These are phyloP conservation scores for Moringa oleifera DNA, from an alignment of 345 rosid species.

Conservation along the genomic window DNA sequence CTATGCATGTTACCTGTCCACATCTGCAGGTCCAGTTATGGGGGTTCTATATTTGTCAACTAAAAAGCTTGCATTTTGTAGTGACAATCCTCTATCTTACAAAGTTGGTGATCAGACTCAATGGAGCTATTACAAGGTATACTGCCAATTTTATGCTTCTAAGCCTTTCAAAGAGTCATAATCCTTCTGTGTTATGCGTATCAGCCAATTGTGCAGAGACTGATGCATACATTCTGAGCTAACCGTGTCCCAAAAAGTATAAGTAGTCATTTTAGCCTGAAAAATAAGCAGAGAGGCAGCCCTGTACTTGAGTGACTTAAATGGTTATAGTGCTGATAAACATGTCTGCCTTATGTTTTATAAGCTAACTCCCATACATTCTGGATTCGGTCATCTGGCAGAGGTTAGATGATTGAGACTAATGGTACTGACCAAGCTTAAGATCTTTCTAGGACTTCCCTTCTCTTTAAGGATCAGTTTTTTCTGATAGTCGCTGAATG, in stretches of 20 bases:
- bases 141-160: not conserved
- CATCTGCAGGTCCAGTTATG: constrained; percentile 97
- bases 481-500: not conserved
- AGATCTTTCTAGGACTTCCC: too few species aligned
- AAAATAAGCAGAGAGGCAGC: too few species aligned
- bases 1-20: constrained; percentile 87
- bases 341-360: too few species aligned
- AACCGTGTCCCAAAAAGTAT: too few species aligned
- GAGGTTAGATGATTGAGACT: too few species aligned
- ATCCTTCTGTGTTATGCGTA: not conserved
- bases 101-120: constrained; percentile 61
- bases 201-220: not conserved
- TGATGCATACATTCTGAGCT: not conserved
- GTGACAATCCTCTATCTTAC: constrained; percentile 81
- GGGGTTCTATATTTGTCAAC: constrained; percentile 81
- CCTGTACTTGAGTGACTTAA: too few species aligned
- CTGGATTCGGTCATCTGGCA: too few species aligned
- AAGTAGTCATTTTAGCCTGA: too few species aligned
- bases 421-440: too few species aligned
- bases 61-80: constrained; percentile 73
- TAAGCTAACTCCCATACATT: too few species aligned
- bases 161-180: not conserved
- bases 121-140: constrained; percentile 92
- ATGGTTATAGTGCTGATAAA: too few species aligned
- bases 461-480: too few species aligned